These are phyloP conservation scores for Medicago truncatula DNA, from an alignment of 306 rosid genomes.

Conservation along the genomic window DNA sequence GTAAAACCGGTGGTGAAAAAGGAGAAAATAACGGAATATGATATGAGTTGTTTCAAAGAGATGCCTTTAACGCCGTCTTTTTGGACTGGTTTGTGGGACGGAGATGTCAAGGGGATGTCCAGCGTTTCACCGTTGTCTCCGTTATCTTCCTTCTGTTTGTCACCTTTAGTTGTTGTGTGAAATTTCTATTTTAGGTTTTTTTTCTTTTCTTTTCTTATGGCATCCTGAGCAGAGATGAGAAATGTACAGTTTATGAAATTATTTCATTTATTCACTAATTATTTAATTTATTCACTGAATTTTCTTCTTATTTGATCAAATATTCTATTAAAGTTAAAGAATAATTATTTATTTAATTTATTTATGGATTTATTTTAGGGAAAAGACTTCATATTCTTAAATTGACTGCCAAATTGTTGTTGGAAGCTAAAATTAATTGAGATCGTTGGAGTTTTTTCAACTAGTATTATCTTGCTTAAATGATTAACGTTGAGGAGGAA, in stretches of 20 bases:
- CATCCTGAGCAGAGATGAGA: neutral
- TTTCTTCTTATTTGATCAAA: no score
- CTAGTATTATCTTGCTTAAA: no score
- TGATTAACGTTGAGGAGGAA: no score
- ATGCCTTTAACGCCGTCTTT: slow-evolving; percentile 83
- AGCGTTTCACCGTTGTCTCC: slow-evolving; percentile 80
- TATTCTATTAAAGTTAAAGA: no score
- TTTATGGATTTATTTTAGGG: no score
- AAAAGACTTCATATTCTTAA: no score
- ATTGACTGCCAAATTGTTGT: no score
- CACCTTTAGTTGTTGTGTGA: slow-evolving; percentile 70
- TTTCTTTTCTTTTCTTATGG: neutral
- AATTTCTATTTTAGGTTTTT: neutral
- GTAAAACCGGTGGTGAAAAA: slow-evolving; percentile 54
- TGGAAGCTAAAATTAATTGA: no score
- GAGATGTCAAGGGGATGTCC: slow-evolving; percentile 64
- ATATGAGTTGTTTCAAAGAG: slow-evolving; percentile 37
- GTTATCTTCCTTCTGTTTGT: slow-evolving; percentile 74
- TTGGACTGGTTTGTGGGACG: slow-evolving; percentile 74
- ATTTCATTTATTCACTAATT: neutral
- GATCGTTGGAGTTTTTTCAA: no score
- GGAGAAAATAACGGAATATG: slow-evolving; percentile 49
- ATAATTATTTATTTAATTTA: no score
- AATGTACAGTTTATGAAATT: neutral
- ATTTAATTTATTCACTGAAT: neutral